phyloP scores from a whole-genome alignment of 495 filamentous ascomycete genomes.

The Daldinia grandis region DNA sequence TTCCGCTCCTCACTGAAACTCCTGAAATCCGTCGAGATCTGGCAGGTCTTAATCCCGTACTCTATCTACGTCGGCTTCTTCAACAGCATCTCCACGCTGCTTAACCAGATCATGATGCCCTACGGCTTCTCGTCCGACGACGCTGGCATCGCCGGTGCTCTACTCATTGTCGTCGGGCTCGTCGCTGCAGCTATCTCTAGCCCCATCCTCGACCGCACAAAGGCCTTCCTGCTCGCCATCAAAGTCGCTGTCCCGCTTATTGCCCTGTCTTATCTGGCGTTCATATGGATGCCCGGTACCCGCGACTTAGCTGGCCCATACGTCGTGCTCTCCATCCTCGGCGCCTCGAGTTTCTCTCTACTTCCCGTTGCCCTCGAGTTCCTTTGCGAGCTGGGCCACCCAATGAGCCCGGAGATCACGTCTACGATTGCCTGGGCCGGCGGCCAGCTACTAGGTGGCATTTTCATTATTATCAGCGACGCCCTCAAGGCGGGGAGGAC shows the following conservation, averaged over 20 bases:
- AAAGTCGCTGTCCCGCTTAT: slow-evolving; percentile 79
- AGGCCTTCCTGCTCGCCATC: slow-evolving; percentile 78
- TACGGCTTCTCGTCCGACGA: slow-evolving; percentile 82
- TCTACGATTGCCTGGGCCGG: slow-evolving; percentile 84
- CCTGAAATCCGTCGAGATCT: slow-evolving; percentile 70
- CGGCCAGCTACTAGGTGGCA: slow-evolving; percentile 78
- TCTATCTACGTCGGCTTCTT: slow-evolving; percentile 89
- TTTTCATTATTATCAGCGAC: slow-evolving; percentile 85
- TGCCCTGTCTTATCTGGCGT: slow-evolving; percentile 72
- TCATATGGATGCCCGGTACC: slow-evolving; percentile 83
- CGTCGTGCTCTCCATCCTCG: slow-evolving; percentile 74
- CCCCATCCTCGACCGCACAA: slow-evolving; percentile 85
- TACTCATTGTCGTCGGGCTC: slow-evolving; percentile 91
- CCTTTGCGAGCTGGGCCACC: slow-evolving; percentile 84
- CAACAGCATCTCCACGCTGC: slow-evolving; percentile 86
- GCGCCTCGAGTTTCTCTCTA: slow-evolving; percentile 80
- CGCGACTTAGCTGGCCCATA: slow-evolving; percentile 75
- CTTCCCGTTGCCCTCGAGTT: slow-evolving; percentile 88
- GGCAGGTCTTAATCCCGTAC: slow-evolving; percentile 79
- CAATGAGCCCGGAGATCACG: slow-evolving; percentile 86
- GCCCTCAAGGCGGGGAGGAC: slow-evolving; percentile 70
- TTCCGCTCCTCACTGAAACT: slow-evolving; percentile 62
- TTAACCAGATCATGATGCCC: slow-evolving; percentile 89
- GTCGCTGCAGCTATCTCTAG: slow-evolving; percentile 75
- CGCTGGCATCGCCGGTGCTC: slow-evolving; percentile 86